Base-by-base conservation (phyloP, 2,329 filamentous ascomycete species). In the Myriosclerotinia scirpicola region DNA sequence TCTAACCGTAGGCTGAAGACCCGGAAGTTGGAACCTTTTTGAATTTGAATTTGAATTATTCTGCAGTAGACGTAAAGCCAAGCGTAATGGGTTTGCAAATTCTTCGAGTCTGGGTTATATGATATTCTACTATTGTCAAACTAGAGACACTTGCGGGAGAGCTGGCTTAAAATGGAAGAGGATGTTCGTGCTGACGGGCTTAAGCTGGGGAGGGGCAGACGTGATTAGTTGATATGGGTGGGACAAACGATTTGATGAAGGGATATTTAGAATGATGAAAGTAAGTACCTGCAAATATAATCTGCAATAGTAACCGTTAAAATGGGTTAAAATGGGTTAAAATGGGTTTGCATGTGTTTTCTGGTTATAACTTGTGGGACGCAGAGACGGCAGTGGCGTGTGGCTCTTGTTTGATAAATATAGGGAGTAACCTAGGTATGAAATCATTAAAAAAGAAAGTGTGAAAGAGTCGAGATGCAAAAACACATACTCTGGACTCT, bases 101-200 rank as follows among this genome's bases (percentile, higher is more conserved):
- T 26, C 56, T 46, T 50, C 58, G 44, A 60, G 34, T 38, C 50
- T 60, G 58, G 56, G 44, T n/a, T 46, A 22, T 36, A 15, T 48
- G 34, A 30, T 53, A 52, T 53, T 15, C 15, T 40, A 62, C 59
- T 62, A 50, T 34, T 53, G 34, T 53, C 34, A 40, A 62, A 20
- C 59, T 53, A 40, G 34, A 62, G 17, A 40, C 30, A 40, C 17
- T 48, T 48, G 56, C 56, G 56, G 56, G 30, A 48, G 56, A 46
- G 30, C 30, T 48, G 42, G 44, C 56, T 46, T 34, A 48, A 59
- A 48, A 48, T 59, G 56, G 56, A 59, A 62, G 59, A 62, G 30
- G 59, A 46, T 62, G 42, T 62, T 62, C 61, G 60, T 63, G 60
- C 17, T 63, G 36, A 53, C 22, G 59, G 59, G 36, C 14, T 42